Conservation (phyloP, 306 rosid species). For the Leucaena leucocephala region DNA sequence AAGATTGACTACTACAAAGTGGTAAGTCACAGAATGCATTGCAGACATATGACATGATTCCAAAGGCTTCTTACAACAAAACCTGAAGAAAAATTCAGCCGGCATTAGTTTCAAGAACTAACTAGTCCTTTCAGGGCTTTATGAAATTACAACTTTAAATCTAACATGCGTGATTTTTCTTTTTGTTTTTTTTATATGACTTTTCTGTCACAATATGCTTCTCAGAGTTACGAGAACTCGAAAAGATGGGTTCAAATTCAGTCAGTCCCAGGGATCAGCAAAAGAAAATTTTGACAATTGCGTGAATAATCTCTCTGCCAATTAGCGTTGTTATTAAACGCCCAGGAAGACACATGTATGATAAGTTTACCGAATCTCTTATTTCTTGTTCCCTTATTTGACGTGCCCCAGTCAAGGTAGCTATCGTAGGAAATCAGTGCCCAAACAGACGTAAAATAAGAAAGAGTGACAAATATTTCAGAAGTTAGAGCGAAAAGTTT, state of each 20-base stretch:
- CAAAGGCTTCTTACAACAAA: constrained; percentile 20
- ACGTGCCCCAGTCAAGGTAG: constrained; percentile 15
- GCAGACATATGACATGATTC: constrained; percentile 24
- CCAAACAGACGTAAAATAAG: constrained; percentile 33
- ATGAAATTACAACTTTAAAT: constrained; percentile 30
- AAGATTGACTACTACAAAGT: constrained; percentile 21
- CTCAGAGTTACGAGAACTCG: constrained; percentile 4
- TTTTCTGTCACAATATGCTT: constrained; percentile 19
- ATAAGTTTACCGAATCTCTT: background rate
- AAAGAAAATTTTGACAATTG: constrained; percentile 10
- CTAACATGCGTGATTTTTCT: constrained; percentile 1
- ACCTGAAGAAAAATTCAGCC: constrained; percentile 10
- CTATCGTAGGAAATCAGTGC: constrained; percentile 27
- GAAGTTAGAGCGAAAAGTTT: constrained; percentile 17
- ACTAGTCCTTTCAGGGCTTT: constrained; percentile 3
- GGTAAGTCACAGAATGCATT: constrained; percentile 18
- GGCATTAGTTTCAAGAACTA: constrained; percentile 25
- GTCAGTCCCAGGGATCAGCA: background rate
- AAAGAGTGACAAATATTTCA: constrained; percentile 10
- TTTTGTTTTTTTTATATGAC: background rate
- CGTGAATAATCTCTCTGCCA: constrained; percentile 24
- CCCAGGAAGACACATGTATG: constrained; percentile 11
- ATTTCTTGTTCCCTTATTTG: background rate
- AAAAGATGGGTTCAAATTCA: constrained; percentile 27
- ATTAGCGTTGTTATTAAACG: background rate